Conservation (phyloP, 495 filamentous ascomycete genomes). For the Xylaria cubensis region DNA sequence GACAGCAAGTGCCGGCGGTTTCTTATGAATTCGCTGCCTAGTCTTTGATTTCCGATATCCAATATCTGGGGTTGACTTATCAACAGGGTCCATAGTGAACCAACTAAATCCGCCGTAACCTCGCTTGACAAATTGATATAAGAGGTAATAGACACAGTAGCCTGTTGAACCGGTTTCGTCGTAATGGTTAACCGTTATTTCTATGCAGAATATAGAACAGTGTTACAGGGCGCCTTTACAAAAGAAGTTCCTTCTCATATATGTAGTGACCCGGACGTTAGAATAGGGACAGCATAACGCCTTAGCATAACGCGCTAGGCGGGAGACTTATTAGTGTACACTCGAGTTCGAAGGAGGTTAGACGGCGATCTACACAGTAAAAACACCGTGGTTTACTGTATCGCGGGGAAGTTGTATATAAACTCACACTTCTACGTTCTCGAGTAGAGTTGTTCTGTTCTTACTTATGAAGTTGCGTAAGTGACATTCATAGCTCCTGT, state of each 20-base stretch:
- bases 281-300: constrained; percentile 14
- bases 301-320: constrained; percentile 17
- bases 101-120: background rate
- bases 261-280: background rate
- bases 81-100: background rate
- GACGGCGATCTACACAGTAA: background rate
- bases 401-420: background rate
- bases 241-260: background rate
- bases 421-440: too few relatives aligned
- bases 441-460: background rate
- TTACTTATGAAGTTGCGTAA: background rate
- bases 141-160: background rate
- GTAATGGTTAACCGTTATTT: constrained; percentile 21
- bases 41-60: constrained; percentile 19
- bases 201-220: background rate
- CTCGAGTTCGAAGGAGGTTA: background rate
- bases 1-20: constrained; percentile 35
- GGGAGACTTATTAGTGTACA: background rate
- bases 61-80: background rate
- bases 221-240: background rate
- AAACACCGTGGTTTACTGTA: background rate
- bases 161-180: background rate
- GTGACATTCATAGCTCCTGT: background rate
- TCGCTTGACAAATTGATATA: background rate
- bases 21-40: constrained; percentile 37